A percentile compares a stretch with the other conserved stretches of the same genome.
phyloP scores from a whole-genome alignment of 2,329 filamentous ascomycete species.

The Rugonectria rugulosa region DNA sequence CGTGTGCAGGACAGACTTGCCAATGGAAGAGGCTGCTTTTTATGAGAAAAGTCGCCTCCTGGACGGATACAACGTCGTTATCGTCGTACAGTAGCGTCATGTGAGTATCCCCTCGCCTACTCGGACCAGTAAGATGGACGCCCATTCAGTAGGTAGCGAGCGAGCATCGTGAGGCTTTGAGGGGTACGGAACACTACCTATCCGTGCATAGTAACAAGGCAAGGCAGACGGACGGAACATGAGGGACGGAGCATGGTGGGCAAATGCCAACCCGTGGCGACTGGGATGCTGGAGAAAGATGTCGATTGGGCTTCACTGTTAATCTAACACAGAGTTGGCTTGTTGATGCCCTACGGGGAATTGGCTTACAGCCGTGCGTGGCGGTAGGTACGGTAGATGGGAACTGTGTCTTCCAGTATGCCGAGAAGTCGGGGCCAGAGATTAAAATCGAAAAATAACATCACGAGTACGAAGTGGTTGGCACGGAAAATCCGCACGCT shows the following conservation, averaged over 20 bases:
- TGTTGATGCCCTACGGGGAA: slow-evolving; percentile 28
- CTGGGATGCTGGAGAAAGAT: slow-evolving; percentile 15
- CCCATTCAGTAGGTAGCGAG: slow-evolving; percentile 25
- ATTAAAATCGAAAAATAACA: no score
- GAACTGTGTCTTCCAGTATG: slow-evolving; percentile 9
- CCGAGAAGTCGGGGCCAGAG: slow-evolving; percentile 16
- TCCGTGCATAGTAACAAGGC: slow-evolving; percentile 26
- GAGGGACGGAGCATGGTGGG: slow-evolving; percentile 24
- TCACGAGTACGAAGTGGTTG: slow-evolving; percentile 21
- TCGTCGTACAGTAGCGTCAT: slow-evolving; percentile 38
- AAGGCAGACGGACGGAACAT: slow-evolving; percentile 22
- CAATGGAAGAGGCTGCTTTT: no score
- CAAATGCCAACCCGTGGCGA: slow-evolving; percentile 24
- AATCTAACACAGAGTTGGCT: slow-evolving; percentile 19
- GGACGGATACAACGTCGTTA: slow-evolving; percentile 13
- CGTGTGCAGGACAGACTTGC: neutral
- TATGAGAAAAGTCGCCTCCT: no score
- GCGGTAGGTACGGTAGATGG: slow-evolving; percentile 4
- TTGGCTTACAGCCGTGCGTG: neutral
- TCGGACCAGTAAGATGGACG: slow-evolving; percentile 27
- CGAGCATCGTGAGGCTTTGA: slow-evolving; percentile 27
- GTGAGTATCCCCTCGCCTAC: slow-evolving; percentile 20
- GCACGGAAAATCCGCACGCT: no score
- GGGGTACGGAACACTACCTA: slow-evolving; percentile 14
- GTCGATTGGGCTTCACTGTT: slow-evolving; percentile 27